phyloP scores from a whole-genome alignment of 768 basidiomycete species.

The Russula abietina region DNA sequence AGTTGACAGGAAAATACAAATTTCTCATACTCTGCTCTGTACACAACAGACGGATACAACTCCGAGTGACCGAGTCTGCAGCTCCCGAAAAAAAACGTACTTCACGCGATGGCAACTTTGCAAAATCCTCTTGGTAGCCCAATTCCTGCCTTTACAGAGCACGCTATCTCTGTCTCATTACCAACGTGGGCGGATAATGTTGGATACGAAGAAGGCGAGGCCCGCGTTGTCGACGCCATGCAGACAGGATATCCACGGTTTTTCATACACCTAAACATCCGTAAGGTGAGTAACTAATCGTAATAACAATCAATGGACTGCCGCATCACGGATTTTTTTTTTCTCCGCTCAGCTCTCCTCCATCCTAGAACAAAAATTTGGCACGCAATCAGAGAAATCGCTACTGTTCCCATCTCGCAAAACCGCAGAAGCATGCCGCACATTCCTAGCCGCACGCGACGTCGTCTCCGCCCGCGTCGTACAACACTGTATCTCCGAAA shows the following conservation, averaged over 20 bases:
- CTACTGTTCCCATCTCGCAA: slow-evolving; percentile 72
- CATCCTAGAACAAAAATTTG: slow-evolving; percentile 76
- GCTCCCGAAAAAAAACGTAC: background rate
- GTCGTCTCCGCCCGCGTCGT: slow-evolving; percentile 50
- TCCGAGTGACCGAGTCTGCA: background rate
- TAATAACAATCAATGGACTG: no score
- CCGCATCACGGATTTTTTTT: no score
- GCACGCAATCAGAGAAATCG: slow-evolving; percentile 60
- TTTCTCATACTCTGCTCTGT: background rate
- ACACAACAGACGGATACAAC: background rate
- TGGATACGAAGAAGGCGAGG: slow-evolving; percentile 85
- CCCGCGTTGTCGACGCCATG: slow-evolving; percentile 73
- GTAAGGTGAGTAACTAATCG: slow-evolving; percentile 50
- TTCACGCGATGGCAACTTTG: slow-evolving; percentile 7
- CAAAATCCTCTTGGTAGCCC: slow-evolving; percentile 40
- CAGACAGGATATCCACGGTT: slow-evolving; percentile 91
- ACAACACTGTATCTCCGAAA: slow-evolving; percentile 53
- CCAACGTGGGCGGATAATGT: slow-evolving; percentile 91
- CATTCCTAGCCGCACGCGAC: slow-evolving; percentile 58
- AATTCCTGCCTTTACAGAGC: slow-evolving; percentile 65
- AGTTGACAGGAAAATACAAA: no score
- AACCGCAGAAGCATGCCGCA: slow-evolving; percentile 68
- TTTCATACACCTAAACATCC: slow-evolving; percentile 82
- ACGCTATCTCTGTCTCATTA: slow-evolving; percentile 92
- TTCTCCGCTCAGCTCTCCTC: slow-evolving; percentile 57